Evolutionary conservation across 257 asterid genomes (phyloP).

Genomic region (Misopates orontium): DNA sequence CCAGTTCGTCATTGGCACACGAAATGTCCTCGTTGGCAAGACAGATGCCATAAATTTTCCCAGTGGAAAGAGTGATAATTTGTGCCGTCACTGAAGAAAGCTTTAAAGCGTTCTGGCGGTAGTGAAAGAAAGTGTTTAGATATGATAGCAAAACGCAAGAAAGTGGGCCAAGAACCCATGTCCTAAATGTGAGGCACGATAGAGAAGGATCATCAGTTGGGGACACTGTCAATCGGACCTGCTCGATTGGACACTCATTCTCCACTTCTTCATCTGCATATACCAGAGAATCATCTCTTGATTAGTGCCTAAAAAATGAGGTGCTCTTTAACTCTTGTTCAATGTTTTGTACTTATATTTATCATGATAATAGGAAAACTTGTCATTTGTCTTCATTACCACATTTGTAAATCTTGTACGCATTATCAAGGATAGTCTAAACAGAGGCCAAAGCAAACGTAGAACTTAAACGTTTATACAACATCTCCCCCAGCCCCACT

Average conservation of each 20-base stretch:
- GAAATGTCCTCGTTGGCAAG: conserved; percentile 36
- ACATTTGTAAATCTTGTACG: no score
- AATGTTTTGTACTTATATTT: no score
- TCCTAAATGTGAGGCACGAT: conserved; percentile 52
- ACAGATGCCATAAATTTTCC: conserved; percentile 57
- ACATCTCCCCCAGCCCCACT: no score
- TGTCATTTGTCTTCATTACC: no score
- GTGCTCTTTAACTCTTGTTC: neutral
- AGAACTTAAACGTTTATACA: no score
- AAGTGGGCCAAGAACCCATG: conserved; percentile 59
- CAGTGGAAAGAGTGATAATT: conserved; percentile 53
- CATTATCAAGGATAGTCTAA: no score
- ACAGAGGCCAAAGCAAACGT: no score
- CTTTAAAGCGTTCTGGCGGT: conserved; percentile 44
- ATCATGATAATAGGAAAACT: no score
- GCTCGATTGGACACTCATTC: conserved; percentile 59
- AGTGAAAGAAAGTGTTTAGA: conserved; percentile 54
- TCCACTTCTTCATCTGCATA: conserved; percentile 32
- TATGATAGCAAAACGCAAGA: conserved; percentile 52
- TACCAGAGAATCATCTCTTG: neutral
- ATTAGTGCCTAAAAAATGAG: neutral
- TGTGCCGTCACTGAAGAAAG: conserved; percentile 46
- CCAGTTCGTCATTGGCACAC: conserved; percentile 43
- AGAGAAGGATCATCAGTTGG: conserved; percentile 46
- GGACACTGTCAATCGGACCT: conserved; percentile 65